Evolutionary conservation across 2,329 filamentous ascomycete genomes (phyloP), one percentile per base, ranked within the genome.

Genomic region (Stachybotrys echinatus): DNA sequence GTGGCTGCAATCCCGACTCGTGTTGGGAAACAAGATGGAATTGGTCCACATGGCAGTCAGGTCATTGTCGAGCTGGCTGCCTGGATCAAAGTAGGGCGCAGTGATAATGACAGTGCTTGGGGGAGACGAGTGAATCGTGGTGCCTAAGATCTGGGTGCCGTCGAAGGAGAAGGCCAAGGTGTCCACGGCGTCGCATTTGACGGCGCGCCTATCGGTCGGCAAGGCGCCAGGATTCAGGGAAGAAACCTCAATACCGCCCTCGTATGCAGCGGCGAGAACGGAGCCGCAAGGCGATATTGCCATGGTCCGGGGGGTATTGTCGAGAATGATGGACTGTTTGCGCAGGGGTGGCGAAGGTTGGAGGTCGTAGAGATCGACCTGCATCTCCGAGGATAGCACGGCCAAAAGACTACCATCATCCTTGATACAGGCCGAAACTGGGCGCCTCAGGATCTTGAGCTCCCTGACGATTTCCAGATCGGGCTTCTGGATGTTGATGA

Each of bases 231-330:
- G 74, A 45, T 81, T 81, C 38, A 95, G 72, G 5, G 89, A 88
- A 23, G 88, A 84, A 0, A 96, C 88, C 65, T 96, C 91, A 54
- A 96, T 92, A n/a, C 88, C 89, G 49, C 88, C 88, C 61, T 90
- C 84, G 66, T 92, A 95, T 7, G 90, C 90, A 17, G 89, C 87
- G 21, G 91, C 91, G 43, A 96, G 71, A 14, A 96, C 88, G 42
- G 85, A 84, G 21, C 89, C 89, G 55, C 87, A 88, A 1, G 90
- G 89, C 1, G 90, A 92, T 23, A 96, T 72, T 17, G 88, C 85
- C 55, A 96, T 87, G 14, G 89, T 84, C 49, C 85, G 82, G 8
- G 91, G 89, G 49, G 83, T 81, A 65, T 94, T 85, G 59, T 92
- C 88, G 53, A 96, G 75, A 43, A 87, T 80, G 50, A 96, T 78